Base-by-base conservation (phyloP, 371 early-diverging fungal species). In the Mucor piriformis region DNA sequence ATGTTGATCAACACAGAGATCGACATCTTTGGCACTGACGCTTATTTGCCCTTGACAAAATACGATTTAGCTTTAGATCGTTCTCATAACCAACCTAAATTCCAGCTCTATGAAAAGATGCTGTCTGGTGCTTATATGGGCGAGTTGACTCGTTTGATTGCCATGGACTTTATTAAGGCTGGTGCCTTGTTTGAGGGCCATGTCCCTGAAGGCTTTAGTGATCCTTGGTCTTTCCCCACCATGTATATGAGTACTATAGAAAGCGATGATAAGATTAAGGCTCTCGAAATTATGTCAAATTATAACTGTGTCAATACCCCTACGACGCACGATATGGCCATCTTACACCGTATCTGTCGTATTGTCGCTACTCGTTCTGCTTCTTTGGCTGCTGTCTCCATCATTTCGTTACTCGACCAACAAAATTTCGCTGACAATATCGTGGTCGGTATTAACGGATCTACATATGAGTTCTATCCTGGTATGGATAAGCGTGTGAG, bases 81-180 rank as follows among this genome's bases (percentile, higher is more conserved):
- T 52, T 79, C 77, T 33, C 87, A 92, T 38, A 63, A 73, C 21
- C 89, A 92, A 67, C 91, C 92, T 34, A 79, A 84, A 33, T 79
- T 85, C 67, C 95, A 95, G 68, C 80, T 86, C n/a, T 92, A 92
- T 68, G 96, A 95, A 69, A 96, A 97, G 77, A 89, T 95, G 90
- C 84, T 95, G 37, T 90, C 92, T 29, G 96, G 97, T 32, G 85
- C 93, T 70, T 97, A 95, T 70, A 72, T 97, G 42, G 95, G 96
- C 55, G 97, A 97, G 69, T 72, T 97, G 27, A 84, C 84, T 23
- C 91, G 97, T 33, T 71, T 85, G 53, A 82, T 85, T 52, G 69
- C 87, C 16, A 69, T 93, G 54, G 90, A 95, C 60, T 83, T 92
- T 34, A 81, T 88, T 38, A 72, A 82, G 46, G 78, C 80, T 48